Evolutionary conservation across 495 filamentous ascomycete genomes (phyloP).

Genomic region (Diplogelasinospora grovesii): DNA sequence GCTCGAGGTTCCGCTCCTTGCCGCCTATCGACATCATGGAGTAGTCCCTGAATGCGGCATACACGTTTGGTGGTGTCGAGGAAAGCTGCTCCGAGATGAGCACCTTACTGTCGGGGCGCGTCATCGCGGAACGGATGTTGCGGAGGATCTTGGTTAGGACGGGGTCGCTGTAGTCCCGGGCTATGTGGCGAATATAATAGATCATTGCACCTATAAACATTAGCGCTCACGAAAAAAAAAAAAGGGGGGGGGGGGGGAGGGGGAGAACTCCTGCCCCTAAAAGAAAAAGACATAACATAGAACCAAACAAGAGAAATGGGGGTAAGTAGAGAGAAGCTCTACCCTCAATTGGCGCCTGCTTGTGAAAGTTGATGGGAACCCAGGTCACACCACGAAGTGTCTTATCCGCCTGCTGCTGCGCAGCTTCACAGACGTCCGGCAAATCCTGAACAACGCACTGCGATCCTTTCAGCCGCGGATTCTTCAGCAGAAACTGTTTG

Average conservation of each 20-base stretch:
- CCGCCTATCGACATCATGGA: slow-evolving; percentile 34
- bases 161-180: slow-evolving; percentile 32
- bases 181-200: slow-evolving; percentile 31
- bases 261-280: no score
- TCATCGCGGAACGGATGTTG: slow-evolving; percentile 18
- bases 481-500: slow-evolving; percentile 17
- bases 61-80: slow-evolving; percentile 17
- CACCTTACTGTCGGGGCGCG: slow-evolving; percentile 20
- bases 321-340: no score
- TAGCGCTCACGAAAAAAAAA: no score
- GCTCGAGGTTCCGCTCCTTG: slow-evolving; percentile 30
- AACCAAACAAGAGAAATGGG: no score
- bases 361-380: slow-evolving; percentile 24
- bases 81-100: slow-evolving; percentile 32
- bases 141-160: slow-evolving; percentile 21
- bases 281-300: no score
- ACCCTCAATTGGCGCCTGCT: slow-evolving; percentile 21
- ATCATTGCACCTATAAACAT: slow-evolving; percentile 26
- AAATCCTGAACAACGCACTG: slow-evolving; percentile 33
- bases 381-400: slow-evolving; percentile 20
- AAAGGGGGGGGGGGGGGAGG: no score
- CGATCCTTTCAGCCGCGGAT: slow-evolving; percentile 15
- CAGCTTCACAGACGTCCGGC: slow-evolving; percentile 19
- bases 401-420: slow-evolving; percentile 9
- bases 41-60: slow-evolving; percentile 29